Evolutionary conservation across 805 yeast genomes (phyloP), one percentile per base, ranked within the genome.

Genomic region (Barnettozyma sucrosica): DNA sequence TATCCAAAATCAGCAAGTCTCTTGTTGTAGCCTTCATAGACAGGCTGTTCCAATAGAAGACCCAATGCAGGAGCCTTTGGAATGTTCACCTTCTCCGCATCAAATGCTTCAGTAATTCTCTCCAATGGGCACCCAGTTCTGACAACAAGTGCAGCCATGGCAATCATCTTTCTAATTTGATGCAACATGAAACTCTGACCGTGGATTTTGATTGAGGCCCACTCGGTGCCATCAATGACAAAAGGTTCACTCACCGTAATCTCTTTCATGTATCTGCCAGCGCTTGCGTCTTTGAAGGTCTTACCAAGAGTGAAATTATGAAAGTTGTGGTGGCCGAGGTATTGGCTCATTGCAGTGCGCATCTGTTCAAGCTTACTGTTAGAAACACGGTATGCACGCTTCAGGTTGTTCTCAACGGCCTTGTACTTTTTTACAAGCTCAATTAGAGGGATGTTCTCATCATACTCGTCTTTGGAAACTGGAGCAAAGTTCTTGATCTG

Each of bases 31-130:
- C 86, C 83, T 43, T 86, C 95, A 64, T 88, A 93, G 11, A 90
- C 95, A 0, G 99, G 99, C 48, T 85, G 81, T 61, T 93, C 98
- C 51, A 93, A 75, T 44, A 93, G 69, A 47, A 93, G 72, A 0
- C 99, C 99, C 51, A 93, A 72, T 24, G 98, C 96, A 4, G 99
- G 99, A 0, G 98, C 99, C 66, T 93, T 93, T 47, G 99, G 99
- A 54, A 93, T 86, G 61, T 90, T 89, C 52, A 93, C 77, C 59
- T 83, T 86, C 36, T 76, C 76, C 2, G 79, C 74, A 5, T 81
- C 80, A 63, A 88, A 93, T 3, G 96, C 86, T 58, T 88, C 87
- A 8, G 70, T 62, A 52, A 93, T 86, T 57, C 96, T 79, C 23
- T 76, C 76, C 28, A 78, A 61, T 4, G 97, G 96, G 61, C 90